Percentiles rank a stretch among this genome's conserved stretches.
phyloP scores from a whole-genome alignment of 2,329 filamentous ascomycete species.

The Fusarium decemcellulare region DNA sequence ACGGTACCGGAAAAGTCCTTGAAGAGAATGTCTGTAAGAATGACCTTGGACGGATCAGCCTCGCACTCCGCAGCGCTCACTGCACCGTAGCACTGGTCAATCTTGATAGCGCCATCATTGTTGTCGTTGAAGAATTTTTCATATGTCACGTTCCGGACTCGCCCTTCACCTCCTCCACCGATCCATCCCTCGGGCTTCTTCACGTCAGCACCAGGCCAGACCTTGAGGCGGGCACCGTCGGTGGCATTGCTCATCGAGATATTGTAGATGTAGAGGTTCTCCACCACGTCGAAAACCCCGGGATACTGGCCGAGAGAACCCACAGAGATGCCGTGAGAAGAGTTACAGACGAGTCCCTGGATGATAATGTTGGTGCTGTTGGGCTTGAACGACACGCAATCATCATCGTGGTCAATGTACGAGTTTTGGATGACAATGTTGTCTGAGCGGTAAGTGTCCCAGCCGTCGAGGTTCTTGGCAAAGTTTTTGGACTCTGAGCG shows the following conservation, averaged over 20 bases:
- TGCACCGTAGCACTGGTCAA: constrained; percentile 37
- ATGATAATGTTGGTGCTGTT: constrained; percentile 78
- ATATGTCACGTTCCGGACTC: constrained; percentile 77
- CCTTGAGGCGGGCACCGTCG: constrained; percentile 79
- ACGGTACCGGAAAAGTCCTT: constrained; percentile 44
- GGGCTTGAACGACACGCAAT: constrained; percentile 82
- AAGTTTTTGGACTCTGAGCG: constrained; percentile 64
- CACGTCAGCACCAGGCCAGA: constrained; percentile 70
- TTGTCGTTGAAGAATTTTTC: constrained; percentile 72
- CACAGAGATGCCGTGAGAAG: constrained; percentile 80
- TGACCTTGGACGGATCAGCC: constrained; percentile 13
- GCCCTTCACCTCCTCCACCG: constrained; percentile 66
- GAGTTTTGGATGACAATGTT: constrained; percentile 77
- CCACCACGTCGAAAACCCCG: constrained; percentile 73
- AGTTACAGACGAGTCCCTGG: constrained; percentile 76
- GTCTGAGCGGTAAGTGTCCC: constrained; percentile 73
- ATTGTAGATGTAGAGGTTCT: constrained; percentile 75
- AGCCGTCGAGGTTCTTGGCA: constrained; percentile 76
- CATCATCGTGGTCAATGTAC: constrained; percentile 58
- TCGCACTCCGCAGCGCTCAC: constrained; percentile 4
- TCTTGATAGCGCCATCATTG: constrained; percentile 61
- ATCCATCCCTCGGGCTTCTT: constrained; percentile 62
- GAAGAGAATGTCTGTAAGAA: constrained; percentile 41
- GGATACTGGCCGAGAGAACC: constrained; percentile 78
- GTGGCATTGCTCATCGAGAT: constrained; percentile 69